These are phyloP conservation scores for Pelargonium nanum DNA, from an alignment of 345 rosid genomes.

Conservation along the genomic window DNA sequence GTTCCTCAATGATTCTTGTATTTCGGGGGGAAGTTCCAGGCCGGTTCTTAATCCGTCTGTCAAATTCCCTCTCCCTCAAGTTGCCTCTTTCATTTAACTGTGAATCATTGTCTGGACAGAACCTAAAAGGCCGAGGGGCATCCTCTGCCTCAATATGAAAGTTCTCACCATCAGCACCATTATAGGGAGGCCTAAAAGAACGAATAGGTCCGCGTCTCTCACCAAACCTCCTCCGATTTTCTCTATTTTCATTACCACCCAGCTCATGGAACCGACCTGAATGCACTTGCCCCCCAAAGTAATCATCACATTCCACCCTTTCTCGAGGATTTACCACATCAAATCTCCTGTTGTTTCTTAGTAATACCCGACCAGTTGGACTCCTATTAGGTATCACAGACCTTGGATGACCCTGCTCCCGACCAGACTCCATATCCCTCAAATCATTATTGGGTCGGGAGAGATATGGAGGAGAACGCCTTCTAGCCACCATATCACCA, in stretches of 20 bases:
- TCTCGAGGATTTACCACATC: conserved; percentile 54
- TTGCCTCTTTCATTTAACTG: conserved; percentile 41
- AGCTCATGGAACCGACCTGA: conserved; percentile 55
- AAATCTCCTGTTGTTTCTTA: conserved; percentile 44
- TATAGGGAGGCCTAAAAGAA: conserved; percentile 51
- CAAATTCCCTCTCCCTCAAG: conserved; percentile 50
- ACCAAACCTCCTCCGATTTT: conserved; percentile 56
- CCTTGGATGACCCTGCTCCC: conserved; percentile 53
- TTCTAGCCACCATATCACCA: conserved; percentile 49
- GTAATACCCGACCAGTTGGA: conserved; percentile 45
- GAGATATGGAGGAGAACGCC: conserved; percentile 57
- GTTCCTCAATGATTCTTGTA: conserved; percentile 42
- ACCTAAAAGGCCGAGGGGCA: conserved; percentile 46
- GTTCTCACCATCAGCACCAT: conserved; percentile 32
- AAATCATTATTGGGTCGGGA: conserved; percentile 43
- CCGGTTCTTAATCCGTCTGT: conserved; percentile 42
- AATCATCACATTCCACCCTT: conserved; percentile 40
- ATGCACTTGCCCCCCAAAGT: conserved; percentile 42
- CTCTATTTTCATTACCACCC: conserved; percentile 42
- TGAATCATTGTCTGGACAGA: conserved; percentile 31
- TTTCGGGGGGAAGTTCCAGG: conserved; percentile 50
- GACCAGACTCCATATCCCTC: conserved; percentile 47
- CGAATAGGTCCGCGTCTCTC: conserved; percentile 56
- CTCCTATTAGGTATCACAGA: conserved; percentile 41
- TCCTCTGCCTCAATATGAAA: conserved; percentile 37